A percentile compares a stretch with the other conserved stretches of the same genome.
These are phyloP conservation scores for Bromus sterilis DNA, from an alignment of 176 grass and related monocot genomes.

Conservation along the genomic window DNA sequence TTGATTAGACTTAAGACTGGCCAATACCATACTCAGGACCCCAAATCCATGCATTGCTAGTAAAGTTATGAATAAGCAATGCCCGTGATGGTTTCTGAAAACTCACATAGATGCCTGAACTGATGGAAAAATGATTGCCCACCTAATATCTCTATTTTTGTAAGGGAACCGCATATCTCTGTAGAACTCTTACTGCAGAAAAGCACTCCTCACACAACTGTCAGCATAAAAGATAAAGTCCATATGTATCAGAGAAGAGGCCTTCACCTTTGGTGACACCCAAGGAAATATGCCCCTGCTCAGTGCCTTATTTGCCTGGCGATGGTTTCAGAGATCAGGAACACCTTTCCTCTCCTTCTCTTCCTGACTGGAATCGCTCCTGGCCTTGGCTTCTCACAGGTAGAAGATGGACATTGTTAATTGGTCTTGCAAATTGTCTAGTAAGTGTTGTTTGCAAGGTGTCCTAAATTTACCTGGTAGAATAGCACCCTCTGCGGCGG, in stretches of 20 bases:
- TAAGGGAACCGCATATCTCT: neutral
- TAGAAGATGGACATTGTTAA: neutral
- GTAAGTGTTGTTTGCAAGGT: neutral
- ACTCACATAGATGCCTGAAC: neutral
- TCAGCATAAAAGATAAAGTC: neutral
- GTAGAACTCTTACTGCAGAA: neutral
- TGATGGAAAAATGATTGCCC: neutral
- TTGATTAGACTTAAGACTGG: no score
- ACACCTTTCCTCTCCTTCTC: neutral
- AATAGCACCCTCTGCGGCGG: neutral
- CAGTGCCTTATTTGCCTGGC: neutral
- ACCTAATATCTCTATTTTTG: neutral
- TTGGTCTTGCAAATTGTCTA: neutral
- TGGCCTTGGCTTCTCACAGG: neutral
- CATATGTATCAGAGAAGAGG: neutral
- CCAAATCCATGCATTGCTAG: no score
- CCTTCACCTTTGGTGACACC: neutral
- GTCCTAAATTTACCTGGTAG: neutral
- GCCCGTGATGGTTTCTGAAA: neutral
- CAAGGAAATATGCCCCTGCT: neutral
- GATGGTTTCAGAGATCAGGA: neutral
- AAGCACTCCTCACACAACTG: neutral
- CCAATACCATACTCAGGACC: no score
- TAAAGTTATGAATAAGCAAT: neutral
- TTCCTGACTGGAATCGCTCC: neutral